Evolutionary conservation across 2,329 filamentous ascomycete species (phyloP).

Genomic region (Orbilia javanica): DNA sequence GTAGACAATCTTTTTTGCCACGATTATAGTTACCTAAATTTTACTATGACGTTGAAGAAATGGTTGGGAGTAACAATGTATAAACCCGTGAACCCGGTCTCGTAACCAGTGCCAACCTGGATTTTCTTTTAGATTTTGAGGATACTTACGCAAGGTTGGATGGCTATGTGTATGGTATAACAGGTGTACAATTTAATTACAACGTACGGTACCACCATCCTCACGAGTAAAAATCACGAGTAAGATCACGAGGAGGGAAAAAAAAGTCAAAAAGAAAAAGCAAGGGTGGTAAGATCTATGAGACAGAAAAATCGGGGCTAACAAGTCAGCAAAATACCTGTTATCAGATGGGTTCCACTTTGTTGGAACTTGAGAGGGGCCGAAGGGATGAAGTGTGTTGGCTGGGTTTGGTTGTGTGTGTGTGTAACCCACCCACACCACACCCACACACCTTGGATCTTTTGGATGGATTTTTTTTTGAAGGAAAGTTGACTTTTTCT

Average conservation of each 20-base stretch:
- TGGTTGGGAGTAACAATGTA: not conserved
- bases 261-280: not conserved
- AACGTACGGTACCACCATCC: not conserved
- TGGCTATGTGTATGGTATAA: too few relatives aligned
- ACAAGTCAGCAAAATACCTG: not conserved
- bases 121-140: not conserved
- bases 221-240: conserved; percentile 7
- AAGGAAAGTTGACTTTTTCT: not conserved
- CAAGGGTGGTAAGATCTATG: not conserved
- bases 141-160: too few relatives aligned
- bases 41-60: too few relatives aligned
- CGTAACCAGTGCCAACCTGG: too few relatives aligned
- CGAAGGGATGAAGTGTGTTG: too few relatives aligned
- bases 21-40: too few relatives aligned
- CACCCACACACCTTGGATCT: not conserved
- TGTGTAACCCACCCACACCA: conserved; percentile 13
- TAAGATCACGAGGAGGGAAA: too few relatives aligned
- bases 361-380: not conserved
- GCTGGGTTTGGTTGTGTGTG: not conserved
- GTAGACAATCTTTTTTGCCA: too few relatives aligned
- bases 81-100: conserved; percentile 1
- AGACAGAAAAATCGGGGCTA: not conserved
- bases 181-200: not conserved
- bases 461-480: not conserved
- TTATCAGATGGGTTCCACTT: not conserved